These are phyloP conservation scores for Corrigiola litoralis DNA, from an alignment of 179 eudicot species.

Conservation along the genomic window DNA sequence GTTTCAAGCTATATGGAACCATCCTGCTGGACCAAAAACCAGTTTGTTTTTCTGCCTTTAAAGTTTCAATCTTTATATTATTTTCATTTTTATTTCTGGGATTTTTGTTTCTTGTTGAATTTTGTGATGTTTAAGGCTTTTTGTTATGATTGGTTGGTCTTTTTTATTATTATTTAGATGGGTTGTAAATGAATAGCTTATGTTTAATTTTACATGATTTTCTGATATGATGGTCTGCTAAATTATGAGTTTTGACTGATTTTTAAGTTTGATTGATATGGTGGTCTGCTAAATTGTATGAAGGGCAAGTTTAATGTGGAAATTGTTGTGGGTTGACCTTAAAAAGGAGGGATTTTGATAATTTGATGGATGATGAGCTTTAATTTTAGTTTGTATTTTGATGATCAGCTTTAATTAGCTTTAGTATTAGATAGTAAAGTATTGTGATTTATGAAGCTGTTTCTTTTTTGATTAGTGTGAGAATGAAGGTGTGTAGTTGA, in stretches of 20 bases:
- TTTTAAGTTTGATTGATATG: too few relatives aligned
- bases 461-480: too few relatives aligned
- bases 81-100: neutral
- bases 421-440: too few relatives aligned
- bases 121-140: neutral
- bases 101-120: neutral
- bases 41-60: slow-evolving; percentile 20
- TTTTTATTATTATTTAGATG: neutral
- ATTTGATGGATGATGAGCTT: too few relatives aligned
- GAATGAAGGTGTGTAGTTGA: too few relatives aligned
- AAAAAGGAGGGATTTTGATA: neutral
- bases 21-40: slow-evolving; percentile 72
- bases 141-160: neutral
- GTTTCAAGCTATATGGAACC: slow-evolving; percentile 65
- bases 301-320: too few relatives aligned
- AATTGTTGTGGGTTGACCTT: neutral
- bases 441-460: too few relatives aligned
- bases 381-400: neutral
- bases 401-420: too few relatives aligned
- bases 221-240: too few relatives aligned
- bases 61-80: neutral
- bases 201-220: neutral
- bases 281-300: too few relatives aligned
- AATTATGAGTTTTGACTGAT: neutral
- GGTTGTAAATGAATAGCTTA: neutral